These are phyloP conservation scores for Drosera capensis DNA, from an alignment of 148 eudicot species.

Conservation along the genomic window DNA sequence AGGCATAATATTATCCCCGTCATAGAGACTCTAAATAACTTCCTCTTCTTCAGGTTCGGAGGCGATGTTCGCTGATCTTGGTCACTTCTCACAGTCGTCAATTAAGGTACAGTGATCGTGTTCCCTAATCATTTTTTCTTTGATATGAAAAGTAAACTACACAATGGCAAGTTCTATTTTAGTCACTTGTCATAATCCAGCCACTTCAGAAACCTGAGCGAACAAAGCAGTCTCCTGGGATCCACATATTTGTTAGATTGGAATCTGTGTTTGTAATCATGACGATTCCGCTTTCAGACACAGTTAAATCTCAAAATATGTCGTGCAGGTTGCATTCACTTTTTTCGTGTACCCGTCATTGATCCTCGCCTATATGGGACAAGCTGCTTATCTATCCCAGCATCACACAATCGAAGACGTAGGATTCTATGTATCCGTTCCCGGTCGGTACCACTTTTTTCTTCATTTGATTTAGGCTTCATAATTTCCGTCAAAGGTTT, in stretches of 20 bases:
- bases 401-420: slow-evolving; percentile 35
- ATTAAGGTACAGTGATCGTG: slow-evolving; percentile 46
- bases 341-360: slow-evolving; percentile 62
- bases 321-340: slow-evolving; percentile 55
- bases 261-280: too few species aligned
- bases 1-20: too few species aligned
- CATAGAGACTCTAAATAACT: neutral
- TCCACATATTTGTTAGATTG: neutral
- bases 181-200: too few species aligned
- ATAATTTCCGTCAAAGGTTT: neutral
- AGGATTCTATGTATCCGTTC: slow-evolving; percentile 65
- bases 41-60: slow-evolving; percentile 58
- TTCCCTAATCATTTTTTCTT: neutral
- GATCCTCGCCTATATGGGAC: slow-evolving; percentile 75
- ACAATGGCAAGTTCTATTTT: neutral
- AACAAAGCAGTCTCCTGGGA: neutral
- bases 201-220: too few species aligned
- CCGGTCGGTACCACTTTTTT: slow-evolving; percentile 21
- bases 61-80: slow-evolving; percentile 99
- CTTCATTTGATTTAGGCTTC: neutral
- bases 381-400: slow-evolving; percentile 64
- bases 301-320: neutral
- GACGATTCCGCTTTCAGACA: neutral
- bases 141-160: neutral
- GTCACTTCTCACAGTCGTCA: slow-evolving; percentile 89